A percentile compares a stretch with the other conserved stretches of the same genome.
Conservation (phyloP, 768 basidiomycete species). For the Lentinus tigrinus region DNA sequence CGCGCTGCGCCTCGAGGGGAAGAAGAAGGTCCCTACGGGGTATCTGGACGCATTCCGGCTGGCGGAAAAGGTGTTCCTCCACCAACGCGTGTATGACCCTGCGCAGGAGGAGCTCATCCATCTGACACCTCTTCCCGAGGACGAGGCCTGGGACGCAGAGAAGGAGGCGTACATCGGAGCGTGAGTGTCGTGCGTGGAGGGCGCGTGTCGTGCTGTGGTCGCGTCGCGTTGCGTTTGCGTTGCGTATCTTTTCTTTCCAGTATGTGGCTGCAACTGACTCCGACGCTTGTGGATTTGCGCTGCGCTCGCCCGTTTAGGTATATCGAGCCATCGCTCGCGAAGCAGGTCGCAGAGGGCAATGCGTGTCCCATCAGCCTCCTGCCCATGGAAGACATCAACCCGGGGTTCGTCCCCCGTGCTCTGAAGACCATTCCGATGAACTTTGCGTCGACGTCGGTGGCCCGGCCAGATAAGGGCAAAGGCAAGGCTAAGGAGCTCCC, state of each 20-base stretch:
- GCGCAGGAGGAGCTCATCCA: conserved; percentile 60
- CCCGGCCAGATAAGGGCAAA: conserved; percentile 22
- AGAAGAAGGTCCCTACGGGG: conserved; percentile 71
- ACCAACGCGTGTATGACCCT: conserved; percentile 93
- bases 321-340: conserved; percentile 63
- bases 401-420: conserved; percentile 53
- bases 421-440: conserved; percentile 40
- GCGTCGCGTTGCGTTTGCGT: conserved; percentile 6
- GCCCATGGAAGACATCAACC: conserved; percentile 80
- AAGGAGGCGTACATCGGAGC: conserved; percentile 72
- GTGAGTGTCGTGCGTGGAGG: conserved; percentile 39
- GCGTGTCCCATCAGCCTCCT: conserved; percentile 66
- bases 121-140: conserved; percentile 58
- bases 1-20: conserved; percentile 76
- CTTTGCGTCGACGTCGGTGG: conserved; percentile 1
- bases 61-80: conserved; percentile 89
- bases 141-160: conserved; percentile 52
- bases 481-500: conserved; percentile 44
- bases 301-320: conserved; percentile 43
- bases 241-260: neutral
- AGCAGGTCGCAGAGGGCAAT: conserved; percentile 64
- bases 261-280: neutral
- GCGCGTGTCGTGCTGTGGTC: conserved; percentile 10
- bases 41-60: conserved; percentile 75
- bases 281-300: neutral